phyloP scores from a whole-genome alignment of 2,329 filamentous ascomycete species.

The Talaromyces islandicus region DNA sequence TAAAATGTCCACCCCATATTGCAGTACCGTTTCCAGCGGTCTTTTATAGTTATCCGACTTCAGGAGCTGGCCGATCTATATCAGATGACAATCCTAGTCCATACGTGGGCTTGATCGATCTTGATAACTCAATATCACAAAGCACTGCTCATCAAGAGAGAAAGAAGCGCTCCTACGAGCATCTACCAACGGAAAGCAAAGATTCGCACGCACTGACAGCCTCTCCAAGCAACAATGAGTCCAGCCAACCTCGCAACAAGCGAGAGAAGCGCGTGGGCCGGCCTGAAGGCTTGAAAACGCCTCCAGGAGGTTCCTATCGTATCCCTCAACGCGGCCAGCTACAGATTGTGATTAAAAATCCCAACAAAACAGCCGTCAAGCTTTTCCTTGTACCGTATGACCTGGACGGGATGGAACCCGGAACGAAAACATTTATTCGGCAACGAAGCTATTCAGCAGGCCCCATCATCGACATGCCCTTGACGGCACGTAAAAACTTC shows the following conservation, averaged over 20 bases:
- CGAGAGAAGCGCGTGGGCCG: constrained; percentile 56
- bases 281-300: constrained; percentile 57
- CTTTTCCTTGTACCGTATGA: constrained; percentile 93
- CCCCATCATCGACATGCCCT: constrained; percentile 69
- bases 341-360: constrained; percentile 96
- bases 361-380: constrained; percentile 96
- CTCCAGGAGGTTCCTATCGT: constrained; percentile 83
- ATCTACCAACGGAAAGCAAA: constrained; percentile 6
- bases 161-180: constrained; percentile 26
- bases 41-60: constrained; percentile 84
- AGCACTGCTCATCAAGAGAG: constrained; percentile 35
- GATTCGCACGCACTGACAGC: background rate
- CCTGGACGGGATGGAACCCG: constrained; percentile 82
- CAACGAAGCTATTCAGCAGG: constrained; percentile 90
- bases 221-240: constrained; percentile 8
- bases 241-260: constrained; percentile 37
- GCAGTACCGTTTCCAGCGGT: constrained; percentile 88
- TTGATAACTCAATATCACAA: constrained; percentile 69
- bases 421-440: constrained; percentile 91
- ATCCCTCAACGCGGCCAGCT: constrained; percentile 91
- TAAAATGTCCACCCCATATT: constrained; percentile 84
- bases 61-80: constrained; percentile 56
- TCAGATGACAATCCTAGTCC: constrained; percentile 85
- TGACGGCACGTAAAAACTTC: constrained; percentile 34
- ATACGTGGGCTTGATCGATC: constrained; percentile 87